Base-by-base conservation (phyloP, 768 basidiomycete species). In the Mrakia gelida region DNA sequence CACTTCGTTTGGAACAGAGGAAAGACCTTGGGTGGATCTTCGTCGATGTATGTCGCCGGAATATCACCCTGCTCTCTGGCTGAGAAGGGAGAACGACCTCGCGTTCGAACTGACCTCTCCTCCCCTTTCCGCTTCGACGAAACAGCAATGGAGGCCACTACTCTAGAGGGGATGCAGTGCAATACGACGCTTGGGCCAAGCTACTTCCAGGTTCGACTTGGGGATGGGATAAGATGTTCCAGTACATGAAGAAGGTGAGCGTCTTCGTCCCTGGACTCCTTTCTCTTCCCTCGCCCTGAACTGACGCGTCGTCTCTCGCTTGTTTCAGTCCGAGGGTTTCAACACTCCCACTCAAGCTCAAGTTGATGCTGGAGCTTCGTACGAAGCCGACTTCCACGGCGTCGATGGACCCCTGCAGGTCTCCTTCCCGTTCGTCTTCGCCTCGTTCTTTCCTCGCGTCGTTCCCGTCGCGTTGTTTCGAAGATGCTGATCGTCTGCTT, bases 371-470 rank as follows among this genome's bases (percentile, higher is more conserved):
- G 85, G 85, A 77, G 81, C 82, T 16, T 79, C 80, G 43, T 87
- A 82, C 11, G 85, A 88, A 75, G 82, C 84, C 1, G 84, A 84
- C 8, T 89, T 88, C 80, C 89, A 90, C 80, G 89, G 89, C 9
- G 86, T 84, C 30, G 75, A 83, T 2, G 89, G 89, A 0, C 89
- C 89, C 2, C 86, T 90, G 0, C 88, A 88, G 79, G 88, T 88
- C 87, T 23, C 87, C 86, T 81, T 81, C 80, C 82, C 83, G 78
- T 80, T 61, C 75, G 82, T 70, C 61, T 18, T 32, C 4, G 16
- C 34, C 34, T 62, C 32, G 15, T 26, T 23, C 41, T 56, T 59
- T 8, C n/a, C n/a, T n/a, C 32, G 15, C 59, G 74, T 68, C 56
- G 49, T 65, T 30, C 71, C n/a, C 11, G 45, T 45, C 45, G 45